Evolutionary conservation across 2,329 filamentous ascomycete genomes (phyloP).

Genomic region (Fusarium lyarnte): DNA sequence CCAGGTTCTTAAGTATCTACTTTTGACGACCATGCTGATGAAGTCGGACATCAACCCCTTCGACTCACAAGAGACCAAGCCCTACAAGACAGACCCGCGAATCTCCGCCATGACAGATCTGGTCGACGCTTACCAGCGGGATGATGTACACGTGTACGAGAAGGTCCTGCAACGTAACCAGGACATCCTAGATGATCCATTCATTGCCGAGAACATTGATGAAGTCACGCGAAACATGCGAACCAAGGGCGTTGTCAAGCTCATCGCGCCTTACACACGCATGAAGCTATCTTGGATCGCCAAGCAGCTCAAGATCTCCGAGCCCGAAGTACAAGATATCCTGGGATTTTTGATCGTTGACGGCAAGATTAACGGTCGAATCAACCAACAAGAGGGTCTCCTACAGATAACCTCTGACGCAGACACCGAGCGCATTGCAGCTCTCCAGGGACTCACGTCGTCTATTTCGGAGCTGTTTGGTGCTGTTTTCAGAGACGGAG

Average conservation of each 20-base stretch:
- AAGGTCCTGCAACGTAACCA: slow-evolving; percentile 85
- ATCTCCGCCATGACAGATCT: slow-evolving; percentile 98
- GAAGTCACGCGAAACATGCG: slow-evolving; percentile 98
- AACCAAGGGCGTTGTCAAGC: slow-evolving; percentile 91
- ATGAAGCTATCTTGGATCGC: slow-evolving; percentile 92
- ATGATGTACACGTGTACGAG: slow-evolving; percentile 93
- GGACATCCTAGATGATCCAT: slow-evolving; percentile 89
- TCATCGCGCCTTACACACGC: slow-evolving; percentile 93
- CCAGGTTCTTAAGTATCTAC: slow-evolving; percentile 95
- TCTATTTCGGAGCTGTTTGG: slow-evolving; percentile 76
- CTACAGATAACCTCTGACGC: slow-evolving; percentile 80
- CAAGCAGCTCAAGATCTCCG: slow-evolving; percentile 84
- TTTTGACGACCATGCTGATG: slow-evolving; percentile 98
- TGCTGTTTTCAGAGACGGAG: slow-evolving; percentile 79
- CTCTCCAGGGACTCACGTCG: slow-evolving; percentile 76
- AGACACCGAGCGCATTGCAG: slow-evolving; percentile 77
- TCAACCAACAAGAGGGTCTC: slow-evolving; percentile 87
- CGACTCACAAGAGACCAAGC: slow-evolving; percentile 98
- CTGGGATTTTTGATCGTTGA: slow-evolving; percentile 94
- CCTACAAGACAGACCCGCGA: slow-evolving; percentile 93
- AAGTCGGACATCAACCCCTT: slow-evolving; percentile 99
- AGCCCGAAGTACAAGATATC: slow-evolving; percentile 91
- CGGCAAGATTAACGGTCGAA: slow-evolving; percentile 84
- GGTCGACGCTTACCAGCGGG: slow-evolving; percentile 94
- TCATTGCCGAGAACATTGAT: slow-evolving; percentile 99